These are phyloP conservation scores for Pueraria montana DNA, from an alignment of 306 rosid genomes.

Conservation along the genomic window DNA sequence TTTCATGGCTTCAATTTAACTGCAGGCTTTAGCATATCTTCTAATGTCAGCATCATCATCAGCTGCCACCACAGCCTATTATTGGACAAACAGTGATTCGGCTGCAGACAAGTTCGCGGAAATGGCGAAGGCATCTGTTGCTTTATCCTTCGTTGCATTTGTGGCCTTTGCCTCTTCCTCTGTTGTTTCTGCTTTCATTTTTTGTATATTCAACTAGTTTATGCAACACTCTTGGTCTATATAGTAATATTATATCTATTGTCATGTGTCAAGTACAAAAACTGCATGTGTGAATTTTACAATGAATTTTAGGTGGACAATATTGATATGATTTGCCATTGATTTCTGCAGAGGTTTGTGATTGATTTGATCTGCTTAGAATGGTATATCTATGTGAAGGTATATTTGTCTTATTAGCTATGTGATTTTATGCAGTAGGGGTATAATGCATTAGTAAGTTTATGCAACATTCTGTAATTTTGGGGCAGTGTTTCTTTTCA, in stretches of 20 bases:
- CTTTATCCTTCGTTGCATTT: slow-evolving; percentile 76
- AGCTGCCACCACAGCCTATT: slow-evolving; percentile 62
- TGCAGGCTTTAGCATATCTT: slow-evolving; percentile 75
- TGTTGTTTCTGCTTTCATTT: slow-evolving; percentile 70
- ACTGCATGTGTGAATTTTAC: not conserved
- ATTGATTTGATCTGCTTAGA: no score
- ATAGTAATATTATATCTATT: not conserved
- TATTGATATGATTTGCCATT: no score
- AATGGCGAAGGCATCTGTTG: slow-evolving; percentile 72
- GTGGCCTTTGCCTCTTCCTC: slow-evolving; percentile 71
- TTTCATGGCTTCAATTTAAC: not conserved
- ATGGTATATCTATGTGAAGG: no score
- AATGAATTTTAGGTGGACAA: no score
- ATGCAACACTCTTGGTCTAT: not conserved
- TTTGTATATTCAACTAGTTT: slow-evolving; percentile 58
- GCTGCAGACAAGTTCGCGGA: slow-evolving; percentile 56
- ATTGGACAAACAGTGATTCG: slow-evolving; percentile 50
- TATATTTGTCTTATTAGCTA: no score
- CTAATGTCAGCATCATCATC: slow-evolving; percentile 83
- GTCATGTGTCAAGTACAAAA: not conserved
- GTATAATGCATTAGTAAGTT: no score
- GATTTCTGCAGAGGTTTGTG: no score
- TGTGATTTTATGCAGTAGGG: no score
- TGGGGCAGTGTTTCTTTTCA: no score
- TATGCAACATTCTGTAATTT: no score